phyloP scores from a whole-genome alignment of 345 rosid species.

The Rhodamnia argentea region DNA sequence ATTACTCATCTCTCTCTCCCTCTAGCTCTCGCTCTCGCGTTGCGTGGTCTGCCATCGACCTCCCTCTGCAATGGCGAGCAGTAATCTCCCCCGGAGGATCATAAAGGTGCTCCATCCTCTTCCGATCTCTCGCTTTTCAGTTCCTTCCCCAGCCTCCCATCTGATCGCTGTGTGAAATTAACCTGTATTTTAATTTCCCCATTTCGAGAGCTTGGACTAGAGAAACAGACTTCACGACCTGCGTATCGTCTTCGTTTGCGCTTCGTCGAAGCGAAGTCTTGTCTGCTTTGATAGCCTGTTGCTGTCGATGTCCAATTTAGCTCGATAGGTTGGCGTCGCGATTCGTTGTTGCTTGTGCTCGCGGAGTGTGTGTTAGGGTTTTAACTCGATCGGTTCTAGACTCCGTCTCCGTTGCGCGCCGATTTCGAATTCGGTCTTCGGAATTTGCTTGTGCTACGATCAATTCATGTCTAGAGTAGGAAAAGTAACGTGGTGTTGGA shows the following conservation, averaged over 20 bases:
- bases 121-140: neutral
- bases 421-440: neutral
- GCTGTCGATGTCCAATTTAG: neutral
- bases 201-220: neutral
- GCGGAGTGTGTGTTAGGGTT: neutral
- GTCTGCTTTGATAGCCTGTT: neutral
- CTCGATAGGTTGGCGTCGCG: neutral
- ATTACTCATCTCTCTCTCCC: neutral
- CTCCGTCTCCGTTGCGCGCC: neutral
- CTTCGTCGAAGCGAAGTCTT: neutral
- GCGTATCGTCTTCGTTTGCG: neutral
- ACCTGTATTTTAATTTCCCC: neutral
- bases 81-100: slow-evolving; percentile 42
- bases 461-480: neutral
- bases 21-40: neutral
- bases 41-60: neutral
- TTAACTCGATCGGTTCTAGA: neutral
- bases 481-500: neutral
- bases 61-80: slow-evolving; percentile 21
- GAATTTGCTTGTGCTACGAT: neutral
- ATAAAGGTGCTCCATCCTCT: slow-evolving; percentile 21
- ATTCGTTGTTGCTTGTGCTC: neutral
- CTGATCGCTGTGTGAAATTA: neutral
- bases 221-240: neutral
- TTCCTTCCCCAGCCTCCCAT: neutral